Base-by-base conservation (phyloP, 768 basidiomycete genomes). In the Cystobasidium ongulense region DNA sequence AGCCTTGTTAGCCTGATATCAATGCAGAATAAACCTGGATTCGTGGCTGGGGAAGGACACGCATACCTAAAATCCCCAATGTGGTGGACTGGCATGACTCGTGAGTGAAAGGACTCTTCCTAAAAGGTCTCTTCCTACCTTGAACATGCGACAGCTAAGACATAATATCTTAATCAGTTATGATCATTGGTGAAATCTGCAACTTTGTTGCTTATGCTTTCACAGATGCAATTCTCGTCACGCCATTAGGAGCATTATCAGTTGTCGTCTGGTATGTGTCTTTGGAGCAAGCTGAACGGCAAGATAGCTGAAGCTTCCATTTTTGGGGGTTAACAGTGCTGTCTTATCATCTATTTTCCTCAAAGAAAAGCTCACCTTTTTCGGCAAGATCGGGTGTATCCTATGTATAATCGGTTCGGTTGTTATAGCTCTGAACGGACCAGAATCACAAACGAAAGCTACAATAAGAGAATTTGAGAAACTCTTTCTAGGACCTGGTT, bases 31-130 rank as follows among this genome's bases (percentile, higher is more conserved):
- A 77, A 83, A 79, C 63, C 5, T 73, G 73, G 70, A 31, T 57
- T 74, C 61, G 75, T 71, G 0, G 89, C 89, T 74, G 92, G 90
- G 76, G 88, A 89, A 82, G 94, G 95, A 35, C 92, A 95, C 74
- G 91, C 86, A 15, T 99, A 98, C 83, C 87, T 98, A 80, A 97
- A 95, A 83, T 91, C 90, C 80, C 80, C 80, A 63, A 70, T 81
- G 90, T 96, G 93, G 95, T 97, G 93, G 95, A 83, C 84, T 36
- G 92, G 93, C 76, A 94, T 95, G 93, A 89, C 80, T 63, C 21
- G 70, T 41, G 65, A 89, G 91, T 89, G 77, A 75, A n/a, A 52
- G 27, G 7, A 46, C 10, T 27, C 10, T 2, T 23, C 36, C 73
- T 27, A 29, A 18, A 23, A 71, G 33, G n/a, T n/a, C n/a, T n/a